Percentiles rank a stretch among this genome's conserved stretches.
Evolutionary conservation across 768 basidiomycete species (phyloP).

Genomic region (Dacryopinax primogenitus): DNA sequence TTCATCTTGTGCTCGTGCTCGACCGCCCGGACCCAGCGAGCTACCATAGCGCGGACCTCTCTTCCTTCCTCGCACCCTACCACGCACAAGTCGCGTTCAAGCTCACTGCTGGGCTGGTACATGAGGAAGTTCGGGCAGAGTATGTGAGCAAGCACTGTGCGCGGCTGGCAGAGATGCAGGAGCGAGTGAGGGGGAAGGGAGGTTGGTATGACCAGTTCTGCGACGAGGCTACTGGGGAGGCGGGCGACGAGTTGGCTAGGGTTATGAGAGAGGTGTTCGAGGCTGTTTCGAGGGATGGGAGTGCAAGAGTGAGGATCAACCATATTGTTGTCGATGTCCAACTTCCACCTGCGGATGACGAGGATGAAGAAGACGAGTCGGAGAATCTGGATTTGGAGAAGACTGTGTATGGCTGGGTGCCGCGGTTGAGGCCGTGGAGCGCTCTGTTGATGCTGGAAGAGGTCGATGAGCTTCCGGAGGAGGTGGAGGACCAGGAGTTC

Average conservation of each 20-base stretch:
- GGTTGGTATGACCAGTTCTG: slow-evolving; percentile 11
- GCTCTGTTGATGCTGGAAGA: slow-evolving; percentile 65
- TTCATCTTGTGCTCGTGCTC: slow-evolving; percentile 76
- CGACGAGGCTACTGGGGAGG: slow-evolving; percentile 42
- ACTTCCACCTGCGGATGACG: slow-evolving; percentile 61
- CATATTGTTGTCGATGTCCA: slow-evolving; percentile 73
- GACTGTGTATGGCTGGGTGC: slow-evolving; percentile 30
- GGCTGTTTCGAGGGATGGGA: slow-evolving; percentile 57
- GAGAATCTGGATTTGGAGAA: slow-evolving; percentile 35
- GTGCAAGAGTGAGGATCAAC: slow-evolving; percentile 67
- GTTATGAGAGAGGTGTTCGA: slow-evolving; percentile 73
- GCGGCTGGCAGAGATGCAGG: slow-evolving; percentile 52
- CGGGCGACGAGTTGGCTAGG: slow-evolving; percentile 43
- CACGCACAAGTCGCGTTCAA: slow-evolving; percentile 85
- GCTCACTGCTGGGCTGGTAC: slow-evolving; percentile 80
- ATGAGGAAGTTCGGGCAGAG: slow-evolving; percentile 75
- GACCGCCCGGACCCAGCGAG: slow-evolving; percentile 68
- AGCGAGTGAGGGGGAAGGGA: slow-evolving; percentile 58
- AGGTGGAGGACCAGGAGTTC: slow-evolving; percentile 40
- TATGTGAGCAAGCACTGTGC: slow-evolving; percentile 80
- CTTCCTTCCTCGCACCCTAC: slow-evolving; percentile 71
- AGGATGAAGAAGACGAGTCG: slow-evolving; percentile 28
- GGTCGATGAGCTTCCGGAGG: slow-evolving; percentile 44
- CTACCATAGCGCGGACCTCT: slow-evolving; percentile 41
- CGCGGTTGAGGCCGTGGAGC: slow-evolving; percentile 80